These are phyloP conservation scores for Quercus mongolica DNA, from an alignment of 306 rosid species.

Conservation along the genomic window DNA sequence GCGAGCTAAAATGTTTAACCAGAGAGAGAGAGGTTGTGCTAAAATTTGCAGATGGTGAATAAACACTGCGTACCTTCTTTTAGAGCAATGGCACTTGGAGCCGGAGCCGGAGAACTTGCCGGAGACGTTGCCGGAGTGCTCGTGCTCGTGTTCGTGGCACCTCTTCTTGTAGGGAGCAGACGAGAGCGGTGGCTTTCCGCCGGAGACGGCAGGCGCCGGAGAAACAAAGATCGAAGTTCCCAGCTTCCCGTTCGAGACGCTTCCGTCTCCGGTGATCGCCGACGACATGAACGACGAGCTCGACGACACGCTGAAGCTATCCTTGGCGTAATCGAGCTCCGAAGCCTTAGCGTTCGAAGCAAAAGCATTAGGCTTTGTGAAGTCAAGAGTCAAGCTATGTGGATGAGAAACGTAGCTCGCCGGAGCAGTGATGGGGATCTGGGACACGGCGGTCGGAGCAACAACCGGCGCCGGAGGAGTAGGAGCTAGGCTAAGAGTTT, in stretches of 20 bases:
- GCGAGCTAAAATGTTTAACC: background rate
- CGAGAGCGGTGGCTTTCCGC: conserved; percentile 64
- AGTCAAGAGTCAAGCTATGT: conserved; percentile 70
- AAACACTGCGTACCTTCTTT: conserved; percentile 56
- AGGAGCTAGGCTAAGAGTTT: conserved; percentile 18
- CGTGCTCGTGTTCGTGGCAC: conserved; percentile 58
- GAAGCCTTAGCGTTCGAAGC: conserved; percentile 31
- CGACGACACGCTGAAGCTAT: conserved; percentile 75
- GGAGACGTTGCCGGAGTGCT: conserved; percentile 52
- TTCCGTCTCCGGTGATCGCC: conserved; percentile 83
- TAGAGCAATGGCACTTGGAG: conserved; percentile 81
- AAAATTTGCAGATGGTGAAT: conserved; percentile 1
- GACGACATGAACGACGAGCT: conserved; percentile 86
- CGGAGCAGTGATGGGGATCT: conserved; percentile 21
- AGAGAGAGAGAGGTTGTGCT: background rate
- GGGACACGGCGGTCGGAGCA: conserved; percentile 5
- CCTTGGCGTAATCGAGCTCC: conserved; percentile 63
- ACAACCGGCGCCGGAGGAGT: conserved; percentile 22
- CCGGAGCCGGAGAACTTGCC: conserved; percentile 58
- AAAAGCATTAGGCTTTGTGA: conserved; percentile 53
- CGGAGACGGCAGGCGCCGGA: conserved; percentile 39
- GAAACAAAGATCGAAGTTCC: conserved; percentile 58
- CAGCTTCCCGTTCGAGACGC: conserved; percentile 81
- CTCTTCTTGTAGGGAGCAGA: conserved; percentile 50
- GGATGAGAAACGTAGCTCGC: conserved; percentile 41